Evolutionary conservation across 2,329 filamentous ascomycete genomes (phyloP).

Genomic region (Pseudogymnoascus sp.): DNA sequence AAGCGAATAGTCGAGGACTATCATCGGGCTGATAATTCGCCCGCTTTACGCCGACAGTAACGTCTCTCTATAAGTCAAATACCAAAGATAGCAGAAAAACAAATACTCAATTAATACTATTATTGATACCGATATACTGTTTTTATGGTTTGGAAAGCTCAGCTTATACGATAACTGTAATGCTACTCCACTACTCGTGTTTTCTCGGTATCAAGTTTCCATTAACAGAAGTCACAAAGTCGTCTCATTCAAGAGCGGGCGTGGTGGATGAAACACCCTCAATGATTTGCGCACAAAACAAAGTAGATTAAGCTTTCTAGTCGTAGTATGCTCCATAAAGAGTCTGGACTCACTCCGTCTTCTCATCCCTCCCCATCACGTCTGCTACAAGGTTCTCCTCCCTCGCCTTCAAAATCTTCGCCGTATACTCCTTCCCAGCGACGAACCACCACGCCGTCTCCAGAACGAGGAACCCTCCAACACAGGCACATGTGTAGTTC

Average conservation of each 20-base stretch:
- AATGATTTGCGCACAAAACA: neutral
- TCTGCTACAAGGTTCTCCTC: constrained; percentile 19
- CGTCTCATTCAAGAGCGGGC: too few species aligned
- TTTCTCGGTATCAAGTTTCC: too few species aligned
- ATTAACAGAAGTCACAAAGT: too few species aligned
- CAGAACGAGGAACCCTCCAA: constrained; percentile 33
- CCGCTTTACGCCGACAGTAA: neutral
- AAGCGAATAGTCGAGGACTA: neutral
- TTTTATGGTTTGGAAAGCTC: too few species aligned
- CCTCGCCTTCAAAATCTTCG: constrained; percentile 30
- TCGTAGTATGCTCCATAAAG: neutral
- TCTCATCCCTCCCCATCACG: neutral
- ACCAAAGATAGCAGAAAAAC: too few species aligned
- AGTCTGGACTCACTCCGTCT: neutral
- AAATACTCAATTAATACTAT: too few species aligned
- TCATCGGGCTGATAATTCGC: neutral
- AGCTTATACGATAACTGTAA: too few species aligned
- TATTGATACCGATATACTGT: too few species aligned
- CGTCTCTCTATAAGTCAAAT: neutral
- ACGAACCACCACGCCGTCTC: constrained; percentile 36
- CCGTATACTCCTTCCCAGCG: constrained; percentile 31
- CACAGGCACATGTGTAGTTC: constrained; percentile 41
- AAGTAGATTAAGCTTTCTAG: neutral
- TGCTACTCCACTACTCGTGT: too few species aligned
- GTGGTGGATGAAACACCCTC: neutral